Conservation (phyloP, 495 filamentous ascomycete species). For the Tirmania nivea region DNA sequence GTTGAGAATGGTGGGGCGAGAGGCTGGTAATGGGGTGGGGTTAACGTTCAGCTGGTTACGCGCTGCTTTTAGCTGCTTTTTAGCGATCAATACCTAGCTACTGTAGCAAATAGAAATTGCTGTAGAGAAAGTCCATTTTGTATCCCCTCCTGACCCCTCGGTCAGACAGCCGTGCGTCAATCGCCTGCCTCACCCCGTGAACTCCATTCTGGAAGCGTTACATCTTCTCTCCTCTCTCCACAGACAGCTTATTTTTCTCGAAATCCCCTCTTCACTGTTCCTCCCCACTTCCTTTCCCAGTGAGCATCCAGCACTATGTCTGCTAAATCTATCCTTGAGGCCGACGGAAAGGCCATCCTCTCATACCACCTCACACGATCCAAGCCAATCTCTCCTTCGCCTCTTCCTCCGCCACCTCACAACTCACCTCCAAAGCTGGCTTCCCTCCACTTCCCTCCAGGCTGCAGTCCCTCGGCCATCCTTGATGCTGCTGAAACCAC, state of each 20-base stretch:
- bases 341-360: slow-evolving; percentile 99
- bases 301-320: slow-evolving; percentile 43
- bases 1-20: too few species aligned
- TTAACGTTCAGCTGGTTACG: too few species aligned
- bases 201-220: too few species aligned
- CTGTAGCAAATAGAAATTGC: too few species aligned
- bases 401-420: slow-evolving; percentile 75
- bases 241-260: neutral
- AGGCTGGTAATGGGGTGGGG: too few species aligned
- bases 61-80: too few species aligned
- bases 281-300: neutral
- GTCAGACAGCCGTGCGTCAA: too few species aligned
- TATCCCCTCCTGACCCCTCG: too few species aligned
- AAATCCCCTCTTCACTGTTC: neutral
- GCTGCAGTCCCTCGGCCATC: slow-evolving; percentile 56
- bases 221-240: too few species aligned
- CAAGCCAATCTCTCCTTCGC: slow-evolving; percentile 90
- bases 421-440: slow-evolving; percentile 81
- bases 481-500: slow-evolving; percentile 87
- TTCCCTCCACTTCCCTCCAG: slow-evolving; percentile 80
- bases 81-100: too few species aligned
- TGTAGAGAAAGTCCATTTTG: too few species aligned
- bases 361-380: slow-evolving; percentile 99
- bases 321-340: slow-evolving; percentile 93
- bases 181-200: too few species aligned